These are phyloP conservation scores for Castanea sativa DNA, from an alignment of 306 rosid genomes.

Conservation along the genomic window DNA sequence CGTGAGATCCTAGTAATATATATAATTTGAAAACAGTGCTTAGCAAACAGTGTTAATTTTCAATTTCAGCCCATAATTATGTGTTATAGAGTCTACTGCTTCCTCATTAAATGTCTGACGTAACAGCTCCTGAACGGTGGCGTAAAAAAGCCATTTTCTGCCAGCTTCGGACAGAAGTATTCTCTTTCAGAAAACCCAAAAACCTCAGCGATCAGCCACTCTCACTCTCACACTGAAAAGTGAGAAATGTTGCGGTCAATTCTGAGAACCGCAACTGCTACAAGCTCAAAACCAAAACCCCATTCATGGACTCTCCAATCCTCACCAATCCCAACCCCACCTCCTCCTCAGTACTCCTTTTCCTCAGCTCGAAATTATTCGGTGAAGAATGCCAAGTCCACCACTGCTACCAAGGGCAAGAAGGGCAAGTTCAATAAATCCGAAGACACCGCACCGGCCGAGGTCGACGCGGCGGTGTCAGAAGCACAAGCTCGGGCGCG, in stretches of 20 bases:
- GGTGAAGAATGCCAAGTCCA: constrained; percentile 38
- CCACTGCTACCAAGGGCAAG: constrained; percentile 22
- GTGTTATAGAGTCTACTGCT: no score
- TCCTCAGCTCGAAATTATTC: constrained; percentile 34
- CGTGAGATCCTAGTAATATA: no score
- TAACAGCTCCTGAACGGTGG: no score
- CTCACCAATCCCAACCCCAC: constrained; percentile 10
- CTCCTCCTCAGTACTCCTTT: background rate
- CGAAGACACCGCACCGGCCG: constrained; percentile 20
- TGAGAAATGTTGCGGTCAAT: constrained; percentile 55
- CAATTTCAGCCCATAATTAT: no score
- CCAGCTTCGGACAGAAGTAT: no score
- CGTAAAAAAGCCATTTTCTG: no score
- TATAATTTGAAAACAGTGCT: no score
- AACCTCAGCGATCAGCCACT: constrained; percentile 8
- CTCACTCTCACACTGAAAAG: background rate
- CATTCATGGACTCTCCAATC: constrained; percentile 21
- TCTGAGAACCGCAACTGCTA: constrained; percentile 38
- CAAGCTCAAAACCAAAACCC: background rate
- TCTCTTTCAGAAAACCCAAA: constrained; percentile 17
- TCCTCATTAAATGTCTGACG: no score
- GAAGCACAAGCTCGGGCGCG: constrained; percentile 60
- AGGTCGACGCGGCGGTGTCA: constrained; percentile 38
- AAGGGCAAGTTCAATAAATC: constrained; percentile 26
- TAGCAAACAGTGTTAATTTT: no score